A percentile compares a stretch with the other conserved stretches of the same genome.
These are phyloP conservation scores for Dentipellis fragilis DNA, from an alignment of 768 basidiomycete genomes.

Conservation along the genomic window DNA sequence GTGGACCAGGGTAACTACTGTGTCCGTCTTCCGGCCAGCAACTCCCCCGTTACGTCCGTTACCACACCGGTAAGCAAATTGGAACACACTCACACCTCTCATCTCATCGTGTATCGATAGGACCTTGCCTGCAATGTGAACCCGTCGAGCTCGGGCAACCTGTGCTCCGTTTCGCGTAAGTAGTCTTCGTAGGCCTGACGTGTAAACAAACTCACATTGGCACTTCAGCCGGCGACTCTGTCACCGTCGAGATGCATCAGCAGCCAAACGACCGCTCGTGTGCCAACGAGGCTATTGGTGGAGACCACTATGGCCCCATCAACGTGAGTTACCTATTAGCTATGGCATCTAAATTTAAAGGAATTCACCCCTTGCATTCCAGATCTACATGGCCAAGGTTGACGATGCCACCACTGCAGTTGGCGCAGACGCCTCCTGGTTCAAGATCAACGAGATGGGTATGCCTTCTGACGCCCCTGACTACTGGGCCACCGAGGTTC, in stretches of 20 bases:
- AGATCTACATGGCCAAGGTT: conserved; percentile 41
- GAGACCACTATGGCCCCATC: conserved; percentile 40
- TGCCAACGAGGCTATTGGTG: conserved; percentile 38
- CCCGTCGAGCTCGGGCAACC: conserved; percentile 22
- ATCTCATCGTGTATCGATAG: conserved; percentile 12
- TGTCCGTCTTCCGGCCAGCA: conserved; percentile 33
- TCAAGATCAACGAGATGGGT: conserved; percentile 42
- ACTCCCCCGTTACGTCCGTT: conserved; percentile 36
- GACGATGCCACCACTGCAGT: conserved; percentile 33
- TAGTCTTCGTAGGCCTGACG: background rate
- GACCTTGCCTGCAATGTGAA: conserved; percentile 40
- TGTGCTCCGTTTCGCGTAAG: conserved; percentile 20
- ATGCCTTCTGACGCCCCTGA: conserved; percentile 38
- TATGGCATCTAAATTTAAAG: background rate
- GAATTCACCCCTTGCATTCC: background rate
- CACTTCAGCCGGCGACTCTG: conserved; percentile 30
- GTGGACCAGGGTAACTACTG: conserved; percentile 38
- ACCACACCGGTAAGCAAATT: conserved; percentile 22
- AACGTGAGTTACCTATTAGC: conserved; percentile 14
- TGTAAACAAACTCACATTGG: background rate
- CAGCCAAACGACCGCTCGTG: conserved; percentile 38
- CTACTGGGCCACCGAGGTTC: conserved; percentile 33
- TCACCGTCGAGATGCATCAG: conserved; percentile 48
- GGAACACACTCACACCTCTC: background rate
- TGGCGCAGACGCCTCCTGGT: conserved; percentile 34